Percentiles rank a stretch among this genome's conserved stretches.
phyloP scores from a whole-genome alignment of 257 asterid genomes.

The Jacaranda mimosifolia region DNA sequence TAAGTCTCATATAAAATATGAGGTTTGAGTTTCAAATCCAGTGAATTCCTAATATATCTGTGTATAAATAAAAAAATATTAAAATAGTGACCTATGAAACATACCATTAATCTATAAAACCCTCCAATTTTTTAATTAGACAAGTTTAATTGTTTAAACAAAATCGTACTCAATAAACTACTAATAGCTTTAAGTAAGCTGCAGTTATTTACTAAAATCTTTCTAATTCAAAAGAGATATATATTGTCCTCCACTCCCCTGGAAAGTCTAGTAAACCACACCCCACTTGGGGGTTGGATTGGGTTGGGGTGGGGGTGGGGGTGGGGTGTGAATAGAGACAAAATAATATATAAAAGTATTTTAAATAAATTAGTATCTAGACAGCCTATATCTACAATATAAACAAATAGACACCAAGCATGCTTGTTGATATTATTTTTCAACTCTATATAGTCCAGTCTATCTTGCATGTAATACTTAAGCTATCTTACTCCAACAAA shows the following conservation, averaged over 20 bases:
- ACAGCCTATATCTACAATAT: neutral
- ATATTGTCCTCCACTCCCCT: neutral
- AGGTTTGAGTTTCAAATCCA: too few relatives aligned
- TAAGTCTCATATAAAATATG: too few relatives aligned
- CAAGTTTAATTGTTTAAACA: neutral
- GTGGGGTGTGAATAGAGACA: too few relatives aligned
- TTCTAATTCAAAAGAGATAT: neutral
- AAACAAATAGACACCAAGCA: neutral
- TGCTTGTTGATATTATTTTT: neutral
- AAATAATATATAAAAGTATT: neutral
- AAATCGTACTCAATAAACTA: neutral
- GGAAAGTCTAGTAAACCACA: neutral
- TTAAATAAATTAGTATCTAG: neutral
- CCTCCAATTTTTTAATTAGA: neutral
- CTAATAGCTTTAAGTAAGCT: neutral
- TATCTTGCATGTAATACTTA: neutral
- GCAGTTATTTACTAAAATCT: neutral
- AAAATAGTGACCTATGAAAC: too few relatives aligned
- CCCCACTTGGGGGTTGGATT: neutral
- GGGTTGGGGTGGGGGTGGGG: too few relatives aligned
- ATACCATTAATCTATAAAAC: too few relatives aligned
- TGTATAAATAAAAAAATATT: too few relatives aligned
- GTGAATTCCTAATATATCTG: too few relatives aligned
- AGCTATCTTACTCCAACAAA: neutral
- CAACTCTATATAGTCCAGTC: conserved; percentile 1